Evolutionary conservation across 352 stramenopile species (phyloP).

Genomic region (Pythium aquatile): DNA sequence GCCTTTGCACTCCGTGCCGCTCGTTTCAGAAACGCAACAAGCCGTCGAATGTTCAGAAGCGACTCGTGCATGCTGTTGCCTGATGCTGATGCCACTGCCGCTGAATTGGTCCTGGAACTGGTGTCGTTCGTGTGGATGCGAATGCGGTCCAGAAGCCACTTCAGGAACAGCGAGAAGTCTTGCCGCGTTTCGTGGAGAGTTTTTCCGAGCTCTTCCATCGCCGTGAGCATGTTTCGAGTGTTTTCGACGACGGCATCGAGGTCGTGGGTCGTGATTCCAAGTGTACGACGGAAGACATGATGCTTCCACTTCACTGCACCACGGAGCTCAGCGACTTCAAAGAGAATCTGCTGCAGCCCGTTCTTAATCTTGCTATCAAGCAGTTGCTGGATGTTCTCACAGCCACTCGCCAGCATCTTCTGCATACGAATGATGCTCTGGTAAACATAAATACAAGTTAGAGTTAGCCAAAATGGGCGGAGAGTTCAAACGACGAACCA

Average conservation of each 20-base stretch:
- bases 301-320: slow-evolving; percentile 50
- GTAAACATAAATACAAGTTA: background rate
- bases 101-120: slow-evolving; percentile 3
- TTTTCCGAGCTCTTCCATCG: slow-evolving; percentile 43
- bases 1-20: slow-evolving; percentile 35
- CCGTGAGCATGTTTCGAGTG: slow-evolving; percentile 38
- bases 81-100: background rate
- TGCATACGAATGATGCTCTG: slow-evolving; percentile 31
- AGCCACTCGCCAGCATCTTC: slow-evolving; percentile 25
- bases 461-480: background rate
- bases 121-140: slow-evolving; percentile 51
- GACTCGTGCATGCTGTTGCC: slow-evolving; percentile 36
- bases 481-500: slow-evolving; percentile 32
- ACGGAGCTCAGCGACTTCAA: slow-evolving; percentile 26
- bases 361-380: slow-evolving; percentile 14
- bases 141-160: slow-evolving; percentile 65
- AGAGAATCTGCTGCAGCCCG: slow-evolving; percentile 15
- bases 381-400: slow-evolving; percentile 23
- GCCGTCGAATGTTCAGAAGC: slow-evolving; percentile 51
- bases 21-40: slow-evolving; percentile 54
- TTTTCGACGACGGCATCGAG: slow-evolving; percentile 39
- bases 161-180: slow-evolving; percentile 62
- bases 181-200: slow-evolving; percentile 51
- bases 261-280: slow-evolving; percentile 38
- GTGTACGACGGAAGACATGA: slow-evolving; percentile 24